phyloP scores from a whole-genome alignment of 352 stramenopile genomes.

The Phytopythium kandeliae region DNA sequence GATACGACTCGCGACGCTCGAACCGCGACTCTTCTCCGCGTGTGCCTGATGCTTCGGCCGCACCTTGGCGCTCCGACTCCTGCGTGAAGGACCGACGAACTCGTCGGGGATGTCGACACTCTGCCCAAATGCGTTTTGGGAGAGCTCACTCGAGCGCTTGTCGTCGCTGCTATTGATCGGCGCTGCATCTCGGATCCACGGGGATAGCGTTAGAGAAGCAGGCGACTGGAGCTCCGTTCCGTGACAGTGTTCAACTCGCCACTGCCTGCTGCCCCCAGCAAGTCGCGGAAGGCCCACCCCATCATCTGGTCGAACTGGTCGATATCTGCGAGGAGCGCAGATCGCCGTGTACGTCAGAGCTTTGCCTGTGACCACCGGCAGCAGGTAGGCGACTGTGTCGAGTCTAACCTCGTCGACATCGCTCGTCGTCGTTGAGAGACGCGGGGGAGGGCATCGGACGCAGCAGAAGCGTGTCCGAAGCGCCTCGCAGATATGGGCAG shows the following conservation, averaged over 20 bases:
- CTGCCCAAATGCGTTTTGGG: slow-evolving; percentile 29
- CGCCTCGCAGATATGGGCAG: background rate
- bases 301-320: slow-evolving; percentile 49
- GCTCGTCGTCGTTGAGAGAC: slow-evolving; percentile 3
- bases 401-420: background rate
- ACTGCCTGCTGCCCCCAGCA: slow-evolving; percentile 7
- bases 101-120: slow-evolving; percentile 26
- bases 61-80: slow-evolving; percentile 1
- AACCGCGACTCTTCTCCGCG: slow-evolving; percentile 8
- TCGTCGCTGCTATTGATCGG: background rate
- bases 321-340: slow-evolving; percentile 51
- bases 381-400: too few species aligned
- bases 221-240: too few species aligned
- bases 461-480: background rate
- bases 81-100: slow-evolving; percentile 29
- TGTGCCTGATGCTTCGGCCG: slow-evolving; percentile 10
- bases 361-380: too few species aligned
- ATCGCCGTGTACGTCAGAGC: too few species aligned
- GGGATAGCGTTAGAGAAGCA: background rate
- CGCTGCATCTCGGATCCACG: too few species aligned
- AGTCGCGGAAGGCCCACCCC: slow-evolving; percentile 50
- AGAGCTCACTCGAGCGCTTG: slow-evolving; percentile 16
- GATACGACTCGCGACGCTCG: slow-evolving; percentile 8
- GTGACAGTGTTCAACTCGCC: slow-evolving; percentile 7
- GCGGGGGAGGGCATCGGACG: background rate